phyloP scores from a whole-genome alignment of 352 stramenopile species.

The Plasmopara halstedii region DNA sequence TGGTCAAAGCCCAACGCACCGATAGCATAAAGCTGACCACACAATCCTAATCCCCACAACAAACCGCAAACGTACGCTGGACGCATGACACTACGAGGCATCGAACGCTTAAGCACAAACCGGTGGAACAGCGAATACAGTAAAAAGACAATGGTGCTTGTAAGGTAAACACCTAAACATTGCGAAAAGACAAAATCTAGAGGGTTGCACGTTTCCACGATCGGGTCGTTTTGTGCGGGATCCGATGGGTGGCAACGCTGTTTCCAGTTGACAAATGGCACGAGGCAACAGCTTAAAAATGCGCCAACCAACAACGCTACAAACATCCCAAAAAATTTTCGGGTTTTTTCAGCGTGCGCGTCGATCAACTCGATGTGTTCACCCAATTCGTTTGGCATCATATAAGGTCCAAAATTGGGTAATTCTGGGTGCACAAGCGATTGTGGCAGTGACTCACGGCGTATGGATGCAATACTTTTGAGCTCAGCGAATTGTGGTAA shows the following conservation, averaged over 20 bases:
- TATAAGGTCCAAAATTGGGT: constrained; percentile 78
- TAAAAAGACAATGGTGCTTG: constrained; percentile 66
- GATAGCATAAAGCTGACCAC: constrained; percentile 64
- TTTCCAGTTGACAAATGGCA: constrained; percentile 77
- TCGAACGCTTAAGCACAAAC: constrained; percentile 63
- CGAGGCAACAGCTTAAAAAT: constrained; percentile 68
- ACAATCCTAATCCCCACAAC: constrained; percentile 63
- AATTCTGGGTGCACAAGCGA: constrained; percentile 64
- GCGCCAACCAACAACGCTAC: constrained; percentile 59
- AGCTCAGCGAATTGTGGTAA: constrained; percentile 24
- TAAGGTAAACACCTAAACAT: constrained; percentile 75
- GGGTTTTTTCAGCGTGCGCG: constrained; percentile 38
- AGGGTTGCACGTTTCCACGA: constrained; percentile 66
- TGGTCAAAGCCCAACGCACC: constrained; percentile 71
- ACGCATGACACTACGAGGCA: constrained; percentile 76
- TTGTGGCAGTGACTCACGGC: constrained; percentile 43
- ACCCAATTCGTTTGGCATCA: constrained; percentile 56
- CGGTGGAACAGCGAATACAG: constrained; percentile 72
- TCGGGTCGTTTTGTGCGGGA: constrained; percentile 7
- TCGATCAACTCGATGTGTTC: constrained; percentile 51
- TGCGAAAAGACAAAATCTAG: constrained; percentile 82
- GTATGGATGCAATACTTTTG: constrained; percentile 1
- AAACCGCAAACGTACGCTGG: constrained; percentile 73
- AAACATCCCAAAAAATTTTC: constrained; percentile 51
- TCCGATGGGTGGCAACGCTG: constrained; percentile 36